Conservation (phyloP, 345 rosid genomes). For the Eucalyptus albens region DNA sequence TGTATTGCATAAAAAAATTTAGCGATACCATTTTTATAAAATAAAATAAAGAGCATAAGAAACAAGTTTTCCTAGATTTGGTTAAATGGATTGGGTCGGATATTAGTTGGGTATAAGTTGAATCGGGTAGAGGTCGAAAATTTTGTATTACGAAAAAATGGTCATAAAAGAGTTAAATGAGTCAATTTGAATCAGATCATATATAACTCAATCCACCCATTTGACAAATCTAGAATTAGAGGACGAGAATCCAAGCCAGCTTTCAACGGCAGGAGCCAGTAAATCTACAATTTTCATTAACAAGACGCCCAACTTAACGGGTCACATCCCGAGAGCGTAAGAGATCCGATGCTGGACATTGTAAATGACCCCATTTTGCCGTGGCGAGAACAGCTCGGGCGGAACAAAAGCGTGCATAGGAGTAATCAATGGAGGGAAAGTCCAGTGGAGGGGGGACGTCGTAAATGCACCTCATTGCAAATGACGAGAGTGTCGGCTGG, state of each 20-base stretch:
- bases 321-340: neutral
- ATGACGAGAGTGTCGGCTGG: neutral
- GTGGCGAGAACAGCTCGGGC: neutral
- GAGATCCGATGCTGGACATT: neutral
- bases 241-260: neutral
- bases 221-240: too few species aligned
- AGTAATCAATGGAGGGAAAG: neutral
- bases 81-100: too few species aligned
- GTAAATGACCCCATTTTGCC: neutral
- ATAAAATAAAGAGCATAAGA: too few species aligned
- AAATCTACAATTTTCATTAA: neutral
- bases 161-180: rapidly evolving
- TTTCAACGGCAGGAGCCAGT: neutral
- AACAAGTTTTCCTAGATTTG: too few species aligned
- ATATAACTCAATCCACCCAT: too few species aligned
- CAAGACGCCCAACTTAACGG: neutral
- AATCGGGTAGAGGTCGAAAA: rapidly evolving
- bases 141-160: rapidly evolving
- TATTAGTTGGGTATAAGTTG: too few species aligned
- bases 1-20: too few species aligned
- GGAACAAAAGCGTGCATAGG: neutral
- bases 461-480: neutral
- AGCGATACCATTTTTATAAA: too few species aligned
- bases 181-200: rapidly evolving
- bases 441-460: neutral